These are phyloP conservation scores for Phlebopus sp. DNA, from an alignment of 1,284 basidiomycete species.

Conservation along the genomic window DNA sequence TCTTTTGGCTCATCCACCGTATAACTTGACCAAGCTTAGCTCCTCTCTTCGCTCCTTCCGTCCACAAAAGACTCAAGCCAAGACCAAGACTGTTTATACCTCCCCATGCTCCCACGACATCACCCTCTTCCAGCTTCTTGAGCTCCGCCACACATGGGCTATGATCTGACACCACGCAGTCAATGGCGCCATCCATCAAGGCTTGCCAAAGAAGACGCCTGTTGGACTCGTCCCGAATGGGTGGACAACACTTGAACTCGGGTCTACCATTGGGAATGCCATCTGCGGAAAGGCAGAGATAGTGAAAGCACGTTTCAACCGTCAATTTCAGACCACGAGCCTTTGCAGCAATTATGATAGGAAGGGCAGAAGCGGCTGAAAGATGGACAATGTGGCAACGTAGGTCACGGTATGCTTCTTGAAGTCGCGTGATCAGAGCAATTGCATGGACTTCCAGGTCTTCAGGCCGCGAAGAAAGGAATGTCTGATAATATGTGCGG, in stretches of 20 bases:
- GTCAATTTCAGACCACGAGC: slow-evolving; percentile 66
- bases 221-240: slow-evolving; percentile 75
- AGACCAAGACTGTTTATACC: slow-evolving; percentile 88
- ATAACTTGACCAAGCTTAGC: slow-evolving; percentile 62
- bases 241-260: slow-evolving; percentile 95
- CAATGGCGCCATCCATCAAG: slow-evolving; percentile 75
- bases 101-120: slow-evolving; percentile 90
- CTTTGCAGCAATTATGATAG: slow-evolving; percentile 68
- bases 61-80: slow-evolving; percentile 84
- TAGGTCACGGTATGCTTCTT: slow-evolving; percentile 59
- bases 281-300: slow-evolving; percentile 69
- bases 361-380: slow-evolving; percentile 79
- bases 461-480: slow-evolving; percentile 79
- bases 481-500: slow-evolving; percentile 72
- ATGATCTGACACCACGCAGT: slow-evolving; percentile 92
- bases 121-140: slow-evolving; percentile 76
- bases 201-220: slow-evolving; percentile 78
- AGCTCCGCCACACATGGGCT: slow-evolving; percentile 83
- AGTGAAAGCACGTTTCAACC: slow-evolving; percentile 95
- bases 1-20: slow-evolving; percentile 69
- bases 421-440: slow-evolving; percentile 66
- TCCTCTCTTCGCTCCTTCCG: slow-evolving; percentile 62
- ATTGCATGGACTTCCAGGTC: slow-evolving; percentile 79
- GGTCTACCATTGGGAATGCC: slow-evolving; percentile 68
- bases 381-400: slow-evolving; percentile 93